Evolutionary conservation across 2,329 filamentous ascomycete species (phyloP).

Genomic region (Stemphylium lycopersici): DNA sequence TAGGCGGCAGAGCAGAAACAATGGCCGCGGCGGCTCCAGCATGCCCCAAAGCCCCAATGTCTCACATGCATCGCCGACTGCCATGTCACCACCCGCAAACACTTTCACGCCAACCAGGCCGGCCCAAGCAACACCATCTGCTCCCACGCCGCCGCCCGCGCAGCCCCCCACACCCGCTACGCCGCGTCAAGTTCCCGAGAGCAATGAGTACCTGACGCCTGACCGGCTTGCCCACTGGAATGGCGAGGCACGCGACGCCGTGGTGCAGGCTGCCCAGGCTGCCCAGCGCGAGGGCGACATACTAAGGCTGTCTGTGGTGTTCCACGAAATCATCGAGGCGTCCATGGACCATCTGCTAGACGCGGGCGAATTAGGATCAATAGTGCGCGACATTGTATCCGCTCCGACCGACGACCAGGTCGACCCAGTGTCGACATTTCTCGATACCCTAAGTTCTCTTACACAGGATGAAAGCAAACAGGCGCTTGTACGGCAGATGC

Average conservation of each 20-base stretch:
- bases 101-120: constrained; percentile 24
- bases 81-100: constrained; percentile 39
- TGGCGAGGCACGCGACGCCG: constrained; percentile 67
- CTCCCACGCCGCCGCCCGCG: constrained; percentile 22
- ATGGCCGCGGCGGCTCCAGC: constrained; percentile 37
- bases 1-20: constrained; percentile 37
- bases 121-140: constrained; percentile 26
- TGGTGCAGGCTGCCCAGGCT: constrained; percentile 69
- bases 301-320: constrained; percentile 71
- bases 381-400: constrained; percentile 75
- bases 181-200: constrained; percentile 55
- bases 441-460: constrained; percentile 82
- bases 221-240: constrained; percentile 72
- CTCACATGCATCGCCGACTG: constrained; percentile 38
- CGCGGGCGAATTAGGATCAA: constrained; percentile 70
- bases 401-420: constrained; percentile 55
- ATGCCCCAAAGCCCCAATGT: constrained; percentile 39
- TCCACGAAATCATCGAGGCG: constrained; percentile 83
- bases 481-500: constrained; percentile 67
- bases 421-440: constrained; percentile 67
- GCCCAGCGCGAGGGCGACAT: constrained; percentile 72
- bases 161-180: constrained; percentile 44
- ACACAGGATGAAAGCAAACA: constrained; percentile 72
- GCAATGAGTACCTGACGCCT: constrained; percentile 78
- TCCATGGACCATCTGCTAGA: constrained; percentile 72